Conservation (phyloP, 2,329 filamentous ascomycete species). For the Claviceps arundinis region DNA sequence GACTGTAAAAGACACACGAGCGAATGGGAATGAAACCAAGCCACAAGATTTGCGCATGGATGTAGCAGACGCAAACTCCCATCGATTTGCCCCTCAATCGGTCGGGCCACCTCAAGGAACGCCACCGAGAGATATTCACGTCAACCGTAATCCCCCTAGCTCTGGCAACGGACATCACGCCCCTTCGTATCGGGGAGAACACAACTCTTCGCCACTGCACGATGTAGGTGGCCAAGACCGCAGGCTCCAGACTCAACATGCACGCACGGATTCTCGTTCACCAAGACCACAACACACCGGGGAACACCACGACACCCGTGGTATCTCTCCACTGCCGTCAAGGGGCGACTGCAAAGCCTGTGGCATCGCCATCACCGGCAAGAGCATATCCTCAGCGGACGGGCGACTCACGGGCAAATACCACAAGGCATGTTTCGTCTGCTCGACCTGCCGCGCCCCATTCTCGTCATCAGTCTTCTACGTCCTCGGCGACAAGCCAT, state of each 20-base stretch:
- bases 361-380: slow-evolving; percentile 63
- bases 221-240: not conserved
- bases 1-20: slow-evolving; percentile 43
- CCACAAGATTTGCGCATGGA: slow-evolving; percentile 20
- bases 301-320: slow-evolving; percentile 23
- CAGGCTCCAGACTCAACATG: not conserved
- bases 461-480: slow-evolving; percentile 89
- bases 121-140: slow-evolving; percentile 12
- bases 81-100: slow-evolving; percentile 13
- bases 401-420: slow-evolving; percentile 85
- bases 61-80: slow-evolving; percentile 15
- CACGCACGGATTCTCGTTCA: not conserved
- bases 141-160: slow-evolving; percentile 2
- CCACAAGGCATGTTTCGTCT: slow-evolving; percentile 91
- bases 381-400: slow-evolving; percentile 87
- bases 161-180: not conserved
- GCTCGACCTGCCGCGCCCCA: slow-evolving; percentile 65
- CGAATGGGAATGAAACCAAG: slow-evolving; percentile 28
- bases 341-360: slow-evolving; percentile 80
- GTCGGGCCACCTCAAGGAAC: slow-evolving; percentile 16
- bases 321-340: slow-evolving; percentile 27
- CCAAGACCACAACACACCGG: not conserved
- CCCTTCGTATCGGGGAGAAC: slow-evolving; percentile 1
- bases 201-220: slow-evolving; percentile 2
- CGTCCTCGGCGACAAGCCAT: slow-evolving; percentile 74